Percentiles rank a stretch among this genome's conserved stretches.
phyloP scores from a whole-genome alignment of 2,329 filamentous ascomycete species.

The Kalmusia sp. region DNA sequence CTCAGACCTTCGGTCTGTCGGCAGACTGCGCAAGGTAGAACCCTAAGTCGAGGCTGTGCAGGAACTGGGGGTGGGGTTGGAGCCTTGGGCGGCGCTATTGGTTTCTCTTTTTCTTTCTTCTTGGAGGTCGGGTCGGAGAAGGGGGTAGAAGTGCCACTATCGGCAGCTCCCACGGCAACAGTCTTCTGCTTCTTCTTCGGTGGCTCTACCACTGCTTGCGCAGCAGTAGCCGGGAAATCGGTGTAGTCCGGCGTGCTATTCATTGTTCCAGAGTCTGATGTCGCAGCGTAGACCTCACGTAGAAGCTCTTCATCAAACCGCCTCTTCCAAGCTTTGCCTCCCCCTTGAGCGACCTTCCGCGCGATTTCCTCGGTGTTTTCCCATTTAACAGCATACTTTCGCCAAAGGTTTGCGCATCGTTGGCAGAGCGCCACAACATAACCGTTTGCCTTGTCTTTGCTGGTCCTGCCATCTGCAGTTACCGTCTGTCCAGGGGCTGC shows the following conservation, averaged over 20 bases:
- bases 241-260: conserved; percentile 35
- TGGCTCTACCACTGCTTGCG: conserved; percentile 52
- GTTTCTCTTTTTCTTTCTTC: conserved; percentile 45
- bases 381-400: conserved; percentile 94
- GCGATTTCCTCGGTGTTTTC: conserved; percentile 91
- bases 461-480: conserved; percentile 71
- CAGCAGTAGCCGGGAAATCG: conserved; percentile 31
- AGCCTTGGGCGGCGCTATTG: conserved; percentile 55
- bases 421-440: conserved; percentile 85
- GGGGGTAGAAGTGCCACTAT: conserved; percentile 55
- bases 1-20: conserved; percentile 66
- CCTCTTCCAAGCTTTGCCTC: conserved; percentile 83
- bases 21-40: conserved; percentile 87
- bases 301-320: conserved; percentile 93
- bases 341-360: conserved; percentile 82
- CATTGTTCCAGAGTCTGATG: conserved; percentile 35
- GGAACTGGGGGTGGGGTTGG: conserved; percentile 69
- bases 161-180: conserved; percentile 50
- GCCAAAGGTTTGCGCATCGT: conserved; percentile 91
- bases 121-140: conserved; percentile 50
- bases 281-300: conserved; percentile 63
- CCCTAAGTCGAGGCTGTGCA: conserved; percentile 78
- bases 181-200: conserved; percentile 68
- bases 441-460: conserved; percentile 80
- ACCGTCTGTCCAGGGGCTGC: conserved; percentile 74